Evolutionary conservation across 2,329 filamentous ascomycete genomes (phyloP), one percentile per base, ranked within the genome.

Genomic region (Xylaria sp.): DNA sequence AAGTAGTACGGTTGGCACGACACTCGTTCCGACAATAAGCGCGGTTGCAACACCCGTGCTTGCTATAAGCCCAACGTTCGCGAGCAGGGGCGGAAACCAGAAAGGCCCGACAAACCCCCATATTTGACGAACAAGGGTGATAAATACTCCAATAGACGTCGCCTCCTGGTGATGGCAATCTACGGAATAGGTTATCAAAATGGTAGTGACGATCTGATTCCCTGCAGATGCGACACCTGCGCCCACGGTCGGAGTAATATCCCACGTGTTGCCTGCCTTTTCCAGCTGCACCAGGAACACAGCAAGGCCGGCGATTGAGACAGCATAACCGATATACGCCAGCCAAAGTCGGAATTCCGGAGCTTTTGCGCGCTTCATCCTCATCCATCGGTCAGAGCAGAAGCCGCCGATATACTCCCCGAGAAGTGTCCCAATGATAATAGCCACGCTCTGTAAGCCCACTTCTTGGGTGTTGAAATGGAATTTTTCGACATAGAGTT

Each of bases 51-150:
- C 50, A 20, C 66, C 66, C 13, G 57, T 43, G 13, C 41, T 68
- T 12, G 36, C 48, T 36, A 53, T 20, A 23, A 65, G 45, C 18
- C 66, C 66, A 18, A 65, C 52, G 2, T 61, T 65, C 5, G 43
- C 43, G 2, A 68, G n/a, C 20, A 68, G 25, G 6, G 63, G 39
- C 4, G 66, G 56, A 23, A 65, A 69, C 67, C 67, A 69, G 50
- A 69, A 69, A 0, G 67, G 67, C 6, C 67, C 67, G n/a, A 69
- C 67, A 18, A 69, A 69, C 2, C 67, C 67, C 63, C 63, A 69
- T 30, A 69, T 52, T 45, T 69, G 67, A 36, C 67, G 53, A 15
- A 61, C 55, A 13, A 66, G 32, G 8, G 55, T 60, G 20, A 69
- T 60, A 28, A 69, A 69, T 13, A 69, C 64, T 13, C 67, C 67